Base-by-base conservation (phyloP, 2,329 filamentous ascomycete genomes). In the Penicillium aurantiogriseum region DNA sequence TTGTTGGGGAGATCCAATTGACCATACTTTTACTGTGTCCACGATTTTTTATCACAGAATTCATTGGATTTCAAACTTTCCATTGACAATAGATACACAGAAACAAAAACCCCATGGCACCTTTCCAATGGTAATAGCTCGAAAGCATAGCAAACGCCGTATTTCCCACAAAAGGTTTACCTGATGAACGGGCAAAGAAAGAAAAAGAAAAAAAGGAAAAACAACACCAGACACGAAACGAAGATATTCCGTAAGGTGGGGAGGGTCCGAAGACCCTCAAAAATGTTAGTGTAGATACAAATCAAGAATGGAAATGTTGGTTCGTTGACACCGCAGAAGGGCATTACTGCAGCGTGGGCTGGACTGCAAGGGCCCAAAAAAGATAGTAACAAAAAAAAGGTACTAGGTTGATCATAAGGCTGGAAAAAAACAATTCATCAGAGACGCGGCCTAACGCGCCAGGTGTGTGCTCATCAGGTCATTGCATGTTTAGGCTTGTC, bases 401-500 rank as follows among this genome's bases (percentile, higher is more conserved):
- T 23, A 31, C 15, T 33, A 31, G 23, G 40, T 36, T 43, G 42
- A 49, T 51, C 40, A 40, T 57, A 45, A 51, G 35, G 38, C 21
- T 47, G 25, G 35, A 57, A 35, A 33, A 50, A 40, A 49, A 31
- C 31, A 46, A 17, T 13, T 50, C 45, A 45, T 44, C 25, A 51
- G 40, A 48, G 47, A 40, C 45, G 46, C 48, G 31, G 54, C 36
- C 39, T 25, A 57, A 57, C 54, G 55, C 63, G 39, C 52, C 59
- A 61, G 58, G 61, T 57, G 49, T 45, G 35, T 40, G 38, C 31
- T 23, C 40, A 50, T 38, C 15, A 31, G 8, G 21, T 31, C 45
- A 52, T 36, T 40, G n/a, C 33, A 29, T 35, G 29, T 21, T 63
- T 63, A 75, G 57, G 65, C 56, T 29, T 74, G 74, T 39, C 70